Percentiles rank a stretch among this genome's conserved stretches.
These are phyloP conservation scores for Cladosporium phlei DNA, from an alignment of 2,329 filamentous ascomycete species.

Conservation along the genomic window DNA sequence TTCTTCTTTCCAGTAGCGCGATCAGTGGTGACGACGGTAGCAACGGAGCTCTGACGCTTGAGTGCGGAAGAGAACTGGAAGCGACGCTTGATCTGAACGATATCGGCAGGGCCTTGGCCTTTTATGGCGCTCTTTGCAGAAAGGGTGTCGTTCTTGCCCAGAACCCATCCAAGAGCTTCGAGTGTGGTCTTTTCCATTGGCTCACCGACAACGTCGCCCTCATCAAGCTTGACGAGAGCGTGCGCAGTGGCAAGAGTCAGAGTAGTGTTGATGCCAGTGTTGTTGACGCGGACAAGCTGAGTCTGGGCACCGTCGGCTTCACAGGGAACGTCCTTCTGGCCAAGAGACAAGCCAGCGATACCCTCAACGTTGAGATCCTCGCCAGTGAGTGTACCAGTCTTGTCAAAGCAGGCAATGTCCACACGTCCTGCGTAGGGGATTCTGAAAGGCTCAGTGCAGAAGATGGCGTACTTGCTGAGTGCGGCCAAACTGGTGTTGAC, in stretches of 20 bases:
- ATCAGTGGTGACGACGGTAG: constrained; percentile 71
- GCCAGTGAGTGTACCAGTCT: constrained; percentile 93
- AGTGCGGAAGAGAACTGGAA: constrained; percentile 98
- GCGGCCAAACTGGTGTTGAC: constrained; percentile 97
- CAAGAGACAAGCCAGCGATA: constrained; percentile 81
- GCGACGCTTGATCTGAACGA: constrained; percentile 88
- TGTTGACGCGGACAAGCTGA: constrained; percentile 65
- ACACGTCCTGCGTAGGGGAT: constrained; percentile 95
- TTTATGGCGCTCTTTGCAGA: constrained; percentile 57
- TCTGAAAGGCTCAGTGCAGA: constrained; percentile 97
- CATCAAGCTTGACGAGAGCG: constrained; percentile 90
- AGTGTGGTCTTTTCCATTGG: constrained; percentile 99
- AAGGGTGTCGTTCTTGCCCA: constrained; percentile 85
- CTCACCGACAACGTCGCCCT: constrained; percentile 94
- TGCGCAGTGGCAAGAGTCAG: constrained; percentile 92
- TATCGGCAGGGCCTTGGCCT: constrained; percentile 53
- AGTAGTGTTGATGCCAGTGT: constrained; percentile 75
- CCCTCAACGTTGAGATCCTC: constrained; percentile 96
- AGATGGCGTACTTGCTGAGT: constrained; percentile 91
- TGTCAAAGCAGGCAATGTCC: constrained; percentile 96
- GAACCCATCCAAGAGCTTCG: constrained; percentile 79
- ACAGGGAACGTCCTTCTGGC: constrained; percentile 56
- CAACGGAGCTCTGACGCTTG: constrained; percentile 92
- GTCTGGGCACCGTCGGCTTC: constrained; percentile 80
- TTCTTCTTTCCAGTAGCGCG: constrained; percentile 68